Conservation (phyloP, 2,329 filamentous ascomycete species). For the Stachybotrys chartarum region DNA sequence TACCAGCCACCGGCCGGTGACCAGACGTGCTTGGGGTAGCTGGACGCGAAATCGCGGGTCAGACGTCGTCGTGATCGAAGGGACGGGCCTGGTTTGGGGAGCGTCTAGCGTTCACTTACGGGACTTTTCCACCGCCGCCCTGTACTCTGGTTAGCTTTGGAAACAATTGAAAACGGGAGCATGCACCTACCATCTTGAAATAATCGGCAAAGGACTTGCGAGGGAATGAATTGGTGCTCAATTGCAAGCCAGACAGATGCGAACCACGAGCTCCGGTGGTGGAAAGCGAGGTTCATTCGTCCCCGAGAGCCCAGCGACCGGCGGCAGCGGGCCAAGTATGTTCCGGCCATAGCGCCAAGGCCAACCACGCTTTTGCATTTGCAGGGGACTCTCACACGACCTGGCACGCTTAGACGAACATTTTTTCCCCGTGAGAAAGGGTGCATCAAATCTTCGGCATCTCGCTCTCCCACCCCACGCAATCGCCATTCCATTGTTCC, state of each 20-base stretch:
- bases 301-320: not conserved
- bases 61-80: slow-evolving; percentile 6
- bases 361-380: not conserved
- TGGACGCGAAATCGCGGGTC: slow-evolving; percentile 26
- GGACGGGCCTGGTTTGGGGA: slow-evolving; percentile 4
- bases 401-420: not conserved
- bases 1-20: slow-evolving; percentile 98
- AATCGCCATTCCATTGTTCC: not conserved
- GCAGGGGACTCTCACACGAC: not conserved
- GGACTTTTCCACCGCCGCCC: slow-evolving; percentile 68
- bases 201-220: slow-evolving; percentile 25
- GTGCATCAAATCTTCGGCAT: not conserved
- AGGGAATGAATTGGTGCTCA: slow-evolving; percentile 16
- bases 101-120: slow-evolving; percentile 33
- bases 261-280: not conserved
- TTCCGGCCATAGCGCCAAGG: not conserved
- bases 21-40: slow-evolving; percentile 99
- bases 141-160: slow-evolving; percentile 35
- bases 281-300: not conserved
- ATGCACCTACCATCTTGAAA: slow-evolving; percentile 49
- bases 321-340: not conserved
- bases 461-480: not conserved
- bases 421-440: slow-evolving; percentile 18
- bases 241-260: slow-evolving; percentile 11
- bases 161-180: not conserved